Evolutionary conservation across 768 basidiomycete species (phyloP).

Genomic region (Filobasidium floriforme): DNA sequence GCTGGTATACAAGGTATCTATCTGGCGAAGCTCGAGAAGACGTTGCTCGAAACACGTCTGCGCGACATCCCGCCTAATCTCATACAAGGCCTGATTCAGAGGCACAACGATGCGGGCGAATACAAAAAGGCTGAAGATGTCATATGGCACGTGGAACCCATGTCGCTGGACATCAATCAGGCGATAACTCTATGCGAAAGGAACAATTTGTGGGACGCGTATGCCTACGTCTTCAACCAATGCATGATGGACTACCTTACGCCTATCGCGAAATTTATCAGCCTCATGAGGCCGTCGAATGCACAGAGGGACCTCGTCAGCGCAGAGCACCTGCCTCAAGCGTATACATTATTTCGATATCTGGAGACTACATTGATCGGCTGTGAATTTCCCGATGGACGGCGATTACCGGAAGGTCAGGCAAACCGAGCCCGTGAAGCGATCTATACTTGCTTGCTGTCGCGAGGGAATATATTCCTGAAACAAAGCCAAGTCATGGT

Average conservation of each 20-base stretch:
- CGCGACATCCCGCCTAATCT: constrained; percentile 74
- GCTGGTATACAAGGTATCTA: constrained; percentile 77
- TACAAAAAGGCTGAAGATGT: constrained; percentile 74
- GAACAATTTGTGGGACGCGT: constrained; percentile 79
- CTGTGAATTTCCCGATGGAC: constrained; percentile 75
- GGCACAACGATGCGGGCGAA: constrained; percentile 64
- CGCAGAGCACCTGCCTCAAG: constrained; percentile 46
- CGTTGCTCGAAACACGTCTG: constrained; percentile 67
- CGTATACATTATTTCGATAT: constrained; percentile 88
- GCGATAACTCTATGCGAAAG: constrained; percentile 75
- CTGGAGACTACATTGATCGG: constrained; percentile 73
- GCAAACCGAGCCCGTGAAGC: constrained; percentile 62
- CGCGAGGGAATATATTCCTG: constrained; percentile 48
- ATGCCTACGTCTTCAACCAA: constrained; percentile 86
- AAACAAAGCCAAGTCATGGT: not conserved
- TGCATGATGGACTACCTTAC: constrained; percentile 81
- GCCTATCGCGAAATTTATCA: constrained; percentile 76
- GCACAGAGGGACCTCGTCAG: constrained; percentile 48
- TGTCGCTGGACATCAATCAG: constrained; percentile 86
- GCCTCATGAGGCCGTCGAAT: constrained; percentile 63
- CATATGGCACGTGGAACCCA: constrained; percentile 93
- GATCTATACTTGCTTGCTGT: constrained; percentile 77
- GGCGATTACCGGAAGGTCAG: constrained; percentile 60
- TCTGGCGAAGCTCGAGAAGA: constrained; percentile 69
- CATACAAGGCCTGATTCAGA: constrained; percentile 69